Base-by-base conservation (phyloP, 2,329 filamentous ascomycete genomes). In the Fusarium dlaminii region DNA sequence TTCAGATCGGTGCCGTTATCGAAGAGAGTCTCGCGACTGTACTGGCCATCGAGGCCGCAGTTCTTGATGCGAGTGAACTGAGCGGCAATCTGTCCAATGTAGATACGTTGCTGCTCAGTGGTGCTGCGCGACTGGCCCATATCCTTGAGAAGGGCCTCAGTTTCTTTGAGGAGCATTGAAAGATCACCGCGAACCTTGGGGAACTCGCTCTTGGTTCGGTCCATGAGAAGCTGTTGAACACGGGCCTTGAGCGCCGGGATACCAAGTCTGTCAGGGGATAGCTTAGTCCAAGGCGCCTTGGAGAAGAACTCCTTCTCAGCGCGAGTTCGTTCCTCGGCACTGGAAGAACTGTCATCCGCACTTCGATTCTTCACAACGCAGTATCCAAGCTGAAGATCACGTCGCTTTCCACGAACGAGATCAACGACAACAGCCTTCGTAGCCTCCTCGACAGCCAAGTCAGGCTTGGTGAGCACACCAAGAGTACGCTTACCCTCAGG, bases 391-490 rank as follows among this genome's bases (percentile, higher is more conserved):
- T 81, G 81, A 1, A 88, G 78, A 3, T 83, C 77, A 3, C 81
- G 80, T 6, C 82, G 80, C 20, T 83, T 84, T 0, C 86, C 85
- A 0, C 59, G 51, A 1, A 88, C 81, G 1, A 87, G 82, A 8
- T 87, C 81, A 7, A 85, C 78, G 3, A 85, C 79, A 3, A 81
- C 81, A 1, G 80, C 75, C 32, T 85, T 80, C 1, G 80, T 84
- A 0, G 80, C 80, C 0, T 77, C 64, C 54, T 89, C 87, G 0
- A 77, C 78, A 0, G 87, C 85, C 0, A 91, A 80, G 64, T 93
- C 90, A 0, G 89, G 87, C 72, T 92, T 92, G 0, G 90, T 92
- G 1, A 92, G 81, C 0, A 88, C 84, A 0, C 84, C 85, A 13
- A 88, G 76, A 0, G 86, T 88, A 0, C 86, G 72, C 8, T 78